Evolutionary conservation across 345 rosid species (phyloP).

Genomic region (Aquilaria sinensis): DNA sequence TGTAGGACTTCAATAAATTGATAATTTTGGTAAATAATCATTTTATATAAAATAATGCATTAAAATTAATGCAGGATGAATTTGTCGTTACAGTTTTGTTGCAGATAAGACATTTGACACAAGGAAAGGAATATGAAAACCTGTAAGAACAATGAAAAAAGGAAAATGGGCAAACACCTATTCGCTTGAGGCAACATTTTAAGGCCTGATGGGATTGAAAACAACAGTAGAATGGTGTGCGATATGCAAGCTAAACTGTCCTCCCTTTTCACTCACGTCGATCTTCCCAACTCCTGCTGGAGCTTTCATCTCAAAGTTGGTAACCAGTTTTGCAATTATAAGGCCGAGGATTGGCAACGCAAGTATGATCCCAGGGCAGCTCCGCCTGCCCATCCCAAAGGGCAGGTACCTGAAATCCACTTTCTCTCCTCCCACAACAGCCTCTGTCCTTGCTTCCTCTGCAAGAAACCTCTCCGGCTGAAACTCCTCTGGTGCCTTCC

Average conservation of each 20-base stretch:
- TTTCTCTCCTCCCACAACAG: constrained; percentile 46
- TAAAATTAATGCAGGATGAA: too few species aligned
- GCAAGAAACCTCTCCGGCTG: constrained; percentile 54
- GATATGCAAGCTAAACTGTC: constrained; percentile 63
- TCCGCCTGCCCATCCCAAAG: constrained; percentile 52
- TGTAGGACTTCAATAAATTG: too few species aligned
- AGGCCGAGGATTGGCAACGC: constrained; percentile 59
- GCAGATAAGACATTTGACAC: too few species aligned
- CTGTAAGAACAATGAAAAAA: too few species aligned
- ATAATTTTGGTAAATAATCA: too few species aligned
- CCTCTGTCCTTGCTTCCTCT: constrained; percentile 34
- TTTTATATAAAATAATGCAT: too few species aligned
- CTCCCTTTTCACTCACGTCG: constrained; percentile 54
- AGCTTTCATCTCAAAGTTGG: constrained; percentile 36
- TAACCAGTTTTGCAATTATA: constrained; percentile 40
- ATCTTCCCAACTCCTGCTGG: constrained; percentile 33
- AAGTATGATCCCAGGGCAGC: constrained; percentile 57
- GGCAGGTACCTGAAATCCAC: constrained; percentile 57
- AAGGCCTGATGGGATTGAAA: constrained; percentile 26
- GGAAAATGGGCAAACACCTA: too few species aligned
- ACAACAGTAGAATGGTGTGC: constrained; percentile 53
- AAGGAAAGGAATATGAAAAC: too few species aligned
- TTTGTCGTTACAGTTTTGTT: too few species aligned
- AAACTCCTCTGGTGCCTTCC: constrained; percentile 44
- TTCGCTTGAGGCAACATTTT: neutral